Evolutionary conservation across 345 rosid genomes (phyloP).

Genomic region (Dovyalis caffra): DNA sequence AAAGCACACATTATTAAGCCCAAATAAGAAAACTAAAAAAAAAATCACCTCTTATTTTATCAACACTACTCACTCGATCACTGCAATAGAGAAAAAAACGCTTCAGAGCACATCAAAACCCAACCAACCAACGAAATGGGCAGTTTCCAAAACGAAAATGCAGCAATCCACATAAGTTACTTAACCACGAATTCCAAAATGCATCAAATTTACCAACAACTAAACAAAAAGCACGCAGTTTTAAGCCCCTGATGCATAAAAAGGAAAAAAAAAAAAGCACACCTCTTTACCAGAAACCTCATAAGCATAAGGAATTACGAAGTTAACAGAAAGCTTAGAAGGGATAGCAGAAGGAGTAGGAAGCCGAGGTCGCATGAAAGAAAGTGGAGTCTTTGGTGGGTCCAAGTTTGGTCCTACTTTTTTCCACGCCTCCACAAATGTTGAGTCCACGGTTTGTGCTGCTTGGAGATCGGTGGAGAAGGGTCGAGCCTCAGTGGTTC

Average conservation of each 20-base stretch:
- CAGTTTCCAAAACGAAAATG: too few relatives aligned
- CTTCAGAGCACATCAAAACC: too few relatives aligned
- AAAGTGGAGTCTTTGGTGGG: constrained; percentile 46
- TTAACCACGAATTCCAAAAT: too few relatives aligned
- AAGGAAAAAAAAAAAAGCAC: neutral
- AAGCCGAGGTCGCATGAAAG: constrained; percentile 43
- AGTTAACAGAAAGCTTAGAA: constrained; percentile 48
- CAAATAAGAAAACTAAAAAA: too few relatives aligned
- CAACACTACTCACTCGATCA: too few relatives aligned
- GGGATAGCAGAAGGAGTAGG: constrained; percentile 44
- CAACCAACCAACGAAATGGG: too few relatives aligned
- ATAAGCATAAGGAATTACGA: constrained; percentile 49
- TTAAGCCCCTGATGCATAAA: neutral
- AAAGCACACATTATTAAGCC: neutral
- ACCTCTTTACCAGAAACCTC: constrained; percentile 47
- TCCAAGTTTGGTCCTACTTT: constrained; percentile 39
- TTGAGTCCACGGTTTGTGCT: constrained; percentile 26
- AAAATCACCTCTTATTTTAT: too few relatives aligned
- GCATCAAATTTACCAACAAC: too few relatives aligned
- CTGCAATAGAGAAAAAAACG: too few relatives aligned
- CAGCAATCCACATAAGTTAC: too few relatives aligned
- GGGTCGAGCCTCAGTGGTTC: constrained; percentile 10
- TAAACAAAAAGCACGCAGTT: too few relatives aligned
- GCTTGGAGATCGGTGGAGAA: constrained; percentile 39
- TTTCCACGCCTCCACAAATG: constrained; percentile 47